Evolutionary conservation across 2,329 filamentous ascomycete species (phyloP), one percentile per base, ranked within the genome.

Genomic region (Aspergillus texensis): DNA sequence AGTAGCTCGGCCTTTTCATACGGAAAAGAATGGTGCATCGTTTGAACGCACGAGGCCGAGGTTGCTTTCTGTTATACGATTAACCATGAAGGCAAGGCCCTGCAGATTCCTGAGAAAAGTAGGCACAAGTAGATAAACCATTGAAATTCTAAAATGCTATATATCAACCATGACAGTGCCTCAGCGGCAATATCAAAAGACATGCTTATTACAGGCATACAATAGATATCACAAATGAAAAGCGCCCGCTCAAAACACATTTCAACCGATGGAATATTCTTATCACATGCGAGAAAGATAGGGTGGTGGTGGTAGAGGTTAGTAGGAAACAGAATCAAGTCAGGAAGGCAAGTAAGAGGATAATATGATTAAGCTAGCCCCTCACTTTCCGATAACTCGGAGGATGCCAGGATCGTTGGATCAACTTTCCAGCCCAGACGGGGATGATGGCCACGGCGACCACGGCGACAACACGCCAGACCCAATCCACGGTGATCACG

Each of bases 331-430:
- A 41, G 19, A n/a, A 41, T 41, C 16, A 41, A 41, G 39, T 19
- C 6, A 41, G 32, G n/a, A 34, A 32, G 21, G n/a, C 56, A 14
- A 16, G 39, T 16, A 11, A 57, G 36, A 55, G 16, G 34, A 1
- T 36, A 60, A 60, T n/a, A 50, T 32, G n/a, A 54, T 10, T 57
- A 32, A 28, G 30, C 53, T 65, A 80, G 6, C 79, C 80, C 56
- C 79, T 74, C 14, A 99, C 94, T 82, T 99, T 99, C 73, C 95
- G 86, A 81, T 97, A 98, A 74, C 91, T 96, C 24, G 94, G 94
- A 66, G 95, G 95, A 80, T 91, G 94, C 84, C 96, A 89, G 65
- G 89, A 93, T 74, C 93, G 85, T 72, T 91, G 85, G 68, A 97
- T 91, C 65, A 96, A 78, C 82, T 98, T 98, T 24, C 87, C 93